Percentiles rank a stretch among this genome's conserved stretches.
Conservation (phyloP, 208 protist species). For the Porcisia deanei region DNA sequence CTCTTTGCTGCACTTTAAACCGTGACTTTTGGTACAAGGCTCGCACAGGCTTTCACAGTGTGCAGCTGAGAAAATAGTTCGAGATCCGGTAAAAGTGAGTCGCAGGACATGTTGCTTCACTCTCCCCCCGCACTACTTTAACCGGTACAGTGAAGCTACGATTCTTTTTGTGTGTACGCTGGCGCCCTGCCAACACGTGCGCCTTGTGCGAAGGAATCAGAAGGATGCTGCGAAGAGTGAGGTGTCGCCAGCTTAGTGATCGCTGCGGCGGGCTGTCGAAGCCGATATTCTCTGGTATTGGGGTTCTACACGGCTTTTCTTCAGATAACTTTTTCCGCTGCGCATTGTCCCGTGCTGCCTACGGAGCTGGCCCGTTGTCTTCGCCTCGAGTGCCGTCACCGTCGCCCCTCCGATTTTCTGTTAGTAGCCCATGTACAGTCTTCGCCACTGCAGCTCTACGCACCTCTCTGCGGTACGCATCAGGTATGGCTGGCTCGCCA, state of each 20-base stretch:
- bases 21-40: too few species aligned
- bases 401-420: background rate
- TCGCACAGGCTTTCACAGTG: too few species aligned
- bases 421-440: background rate
- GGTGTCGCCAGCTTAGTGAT: background rate
- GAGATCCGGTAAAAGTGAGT: background rate
- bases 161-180: background rate
- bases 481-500: background rate
- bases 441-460: background rate
- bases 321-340: background rate
- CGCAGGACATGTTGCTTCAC: background rate
- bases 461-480: background rate
- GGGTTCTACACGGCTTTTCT: background rate
- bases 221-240: slow-evolving; percentile 1
- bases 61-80: too few species aligned
- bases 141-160: background rate
- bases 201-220: background rate
- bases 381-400: slow-evolving; percentile 3
- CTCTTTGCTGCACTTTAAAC: too few species aligned
- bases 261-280: background rate
- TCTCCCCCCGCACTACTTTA: background rate
- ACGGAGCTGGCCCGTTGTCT: background rate
- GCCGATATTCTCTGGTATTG: background rate
- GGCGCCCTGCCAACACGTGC: background rate
- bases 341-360: background rate